Base-by-base conservation (phyloP, 129 eudicot genomes). In the Flaveria brownii region DNA sequence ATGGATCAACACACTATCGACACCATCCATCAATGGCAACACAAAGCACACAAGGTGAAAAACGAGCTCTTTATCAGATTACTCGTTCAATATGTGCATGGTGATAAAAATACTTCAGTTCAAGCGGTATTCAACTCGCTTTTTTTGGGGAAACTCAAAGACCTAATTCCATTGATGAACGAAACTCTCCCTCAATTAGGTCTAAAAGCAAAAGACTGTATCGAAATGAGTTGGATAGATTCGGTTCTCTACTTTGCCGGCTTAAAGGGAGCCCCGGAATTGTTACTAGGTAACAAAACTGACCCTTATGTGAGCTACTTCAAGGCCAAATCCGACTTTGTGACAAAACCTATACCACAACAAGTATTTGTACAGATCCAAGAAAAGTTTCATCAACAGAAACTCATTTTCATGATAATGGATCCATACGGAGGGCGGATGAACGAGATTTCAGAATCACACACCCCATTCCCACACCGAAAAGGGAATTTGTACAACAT, bases 191-290 rank as follows among this genome's bases (percentile, higher is more conserved):
- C 91, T 4, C 80, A 91, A 68, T 61, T 86, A 52, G 88, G 87
- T 5, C 26, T 88, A 45, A 51, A 36, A 36, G 79, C 75, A 52
- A 23, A 78, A 51, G 89, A 91, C 14, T 88, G 87, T 64, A 55
- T 12, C 4, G 89, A 88, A 63, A 87, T 77, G 88, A 90, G 82
- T 73, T 88, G 96, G 96, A 84, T 84, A 18, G 85, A 90, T 13
- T 81, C 89, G 1, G 82, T 79, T 33, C 72, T 88, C 5, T 86
- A 47, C 75, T 79, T 85, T 43, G 87, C 91, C 0, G 90, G 80
- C 11, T 82, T 86, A 18, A 89, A 81, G 46, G 64, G 83, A 60
- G 22, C 84, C 18, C 13, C 71, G 5, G 41, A 80, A 7, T 50
- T 75, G 62, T 70, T 87, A 61, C 70, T 75, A 20, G 54, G 82